Conservation (phyloP, 768 basidiomycete genomes). For the Amanita rimosa region DNA sequence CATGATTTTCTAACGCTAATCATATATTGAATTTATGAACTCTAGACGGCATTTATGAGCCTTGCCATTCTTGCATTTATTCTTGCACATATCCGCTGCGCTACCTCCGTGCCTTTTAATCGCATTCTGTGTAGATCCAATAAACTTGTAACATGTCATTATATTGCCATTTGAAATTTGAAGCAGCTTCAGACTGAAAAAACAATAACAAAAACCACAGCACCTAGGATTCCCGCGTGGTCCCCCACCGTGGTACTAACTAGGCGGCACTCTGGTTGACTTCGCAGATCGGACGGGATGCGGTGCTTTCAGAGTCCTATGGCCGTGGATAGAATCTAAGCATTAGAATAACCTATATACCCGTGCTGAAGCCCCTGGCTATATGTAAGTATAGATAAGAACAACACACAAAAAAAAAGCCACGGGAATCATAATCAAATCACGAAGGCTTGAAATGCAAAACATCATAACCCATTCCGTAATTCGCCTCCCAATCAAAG, state of each 20-base stretch:
- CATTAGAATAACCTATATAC: too few species aligned
- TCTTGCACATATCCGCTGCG: slow-evolving; percentile 5
- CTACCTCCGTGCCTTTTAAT: slow-evolving; percentile 1
- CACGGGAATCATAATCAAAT: too few species aligned
- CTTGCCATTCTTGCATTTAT: not conserved
- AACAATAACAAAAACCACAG: slow-evolving; percentile 4
- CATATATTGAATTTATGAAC: not conserved
- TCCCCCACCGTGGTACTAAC: slow-evolving; percentile 60
- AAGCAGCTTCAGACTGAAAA: too few species aligned
- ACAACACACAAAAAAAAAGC: too few species aligned
- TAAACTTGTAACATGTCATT: not conserved
- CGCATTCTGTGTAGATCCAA: not conserved
- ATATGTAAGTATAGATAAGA: too few species aligned
- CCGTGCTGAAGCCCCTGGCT: too few species aligned
- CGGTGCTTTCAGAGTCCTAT: too few species aligned
- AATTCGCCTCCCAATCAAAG: slow-evolving; percentile 59
- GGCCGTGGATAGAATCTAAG: too few species aligned
- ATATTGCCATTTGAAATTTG: not conserved
- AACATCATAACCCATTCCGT: slow-evolving; percentile 63
- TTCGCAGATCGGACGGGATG: too few species aligned
- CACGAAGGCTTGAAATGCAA: slow-evolving; percentile 31
- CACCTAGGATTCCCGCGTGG: slow-evolving; percentile 49
- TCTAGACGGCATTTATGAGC: not conserved
- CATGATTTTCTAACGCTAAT: not conserved
- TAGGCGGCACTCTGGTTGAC: slow-evolving; percentile 25